phyloP scores from a whole-genome alignment of 2,329 filamentous ascomycete species.

The Lachnellula suecica region DNA sequence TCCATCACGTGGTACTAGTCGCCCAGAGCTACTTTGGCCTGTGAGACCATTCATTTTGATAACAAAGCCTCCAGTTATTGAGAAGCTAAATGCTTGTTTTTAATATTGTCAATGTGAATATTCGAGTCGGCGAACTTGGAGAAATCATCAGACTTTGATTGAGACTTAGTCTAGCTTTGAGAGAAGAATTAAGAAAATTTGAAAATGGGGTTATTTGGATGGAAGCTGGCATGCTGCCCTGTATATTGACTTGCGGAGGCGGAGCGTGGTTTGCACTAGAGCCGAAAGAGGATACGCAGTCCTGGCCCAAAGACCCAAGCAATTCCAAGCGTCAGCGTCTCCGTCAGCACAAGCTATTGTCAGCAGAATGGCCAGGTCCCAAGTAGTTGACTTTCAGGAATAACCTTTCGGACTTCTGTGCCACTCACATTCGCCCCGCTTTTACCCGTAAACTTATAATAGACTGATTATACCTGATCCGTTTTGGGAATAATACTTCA shows the following conservation, averaged over 20 bases:
- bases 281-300: neutral
- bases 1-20: neutral
- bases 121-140: neutral
- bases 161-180: neutral
- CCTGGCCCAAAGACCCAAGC: neutral
- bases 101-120: neutral
- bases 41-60: neutral
- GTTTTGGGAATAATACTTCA: no score
- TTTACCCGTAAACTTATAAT: neutral
- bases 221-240: neutral
- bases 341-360: slow-evolving; percentile 1
- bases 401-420: neutral
- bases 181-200: neutral
- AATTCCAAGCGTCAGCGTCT: neutral
- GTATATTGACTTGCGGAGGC: neutral
- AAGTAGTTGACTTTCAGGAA: neutral
- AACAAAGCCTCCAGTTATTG: neutral
- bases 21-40: neutral
- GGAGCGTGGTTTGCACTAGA: neutral
- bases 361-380: neutral
- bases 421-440: neutral
- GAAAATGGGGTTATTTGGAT: neutral
- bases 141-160: neutral
- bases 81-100: neutral
- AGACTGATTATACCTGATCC: neutral